Evolutionary conservation across 352 stramenopile species (phyloP).

Genomic region (Phytophthora crassamura): DNA sequence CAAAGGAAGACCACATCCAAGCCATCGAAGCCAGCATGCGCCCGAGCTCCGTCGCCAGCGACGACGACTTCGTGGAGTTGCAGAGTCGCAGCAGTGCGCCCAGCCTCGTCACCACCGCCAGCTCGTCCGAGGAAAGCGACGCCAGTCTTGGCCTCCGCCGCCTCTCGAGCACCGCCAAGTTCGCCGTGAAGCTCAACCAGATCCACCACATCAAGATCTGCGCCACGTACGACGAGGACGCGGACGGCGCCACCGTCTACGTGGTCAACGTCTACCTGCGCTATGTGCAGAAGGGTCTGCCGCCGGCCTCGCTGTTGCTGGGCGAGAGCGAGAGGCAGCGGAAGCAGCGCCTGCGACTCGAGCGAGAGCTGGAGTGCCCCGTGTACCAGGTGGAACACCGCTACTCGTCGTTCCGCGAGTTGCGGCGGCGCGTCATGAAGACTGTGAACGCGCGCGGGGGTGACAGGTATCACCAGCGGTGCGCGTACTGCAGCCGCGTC

Average conservation of each 20-base stretch:
- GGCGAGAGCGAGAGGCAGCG: conserved; percentile 15
- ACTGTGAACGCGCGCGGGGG: conserved; percentile 26
- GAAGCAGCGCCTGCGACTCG: conserved; percentile 23
- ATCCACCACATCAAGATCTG: conserved; percentile 57
- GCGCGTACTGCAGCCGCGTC: conserved; percentile 57
- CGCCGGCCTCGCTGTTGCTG: conserved; percentile 19
- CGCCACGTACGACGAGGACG: conserved; percentile 37
- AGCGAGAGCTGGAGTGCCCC: conserved; percentile 28
- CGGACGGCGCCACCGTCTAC: conserved; percentile 56
- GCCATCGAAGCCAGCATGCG: no score
- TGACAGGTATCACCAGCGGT: conserved; percentile 49
- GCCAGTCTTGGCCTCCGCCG: conserved; percentile 37
- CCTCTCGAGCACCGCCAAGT: conserved; percentile 57
- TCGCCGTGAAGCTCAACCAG: conserved; percentile 64
- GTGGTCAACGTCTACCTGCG: conserved; percentile 60
- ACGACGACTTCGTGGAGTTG: conserved; percentile 13
- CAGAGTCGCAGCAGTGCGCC: conserved; percentile 20
- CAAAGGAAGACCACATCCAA: not conserved
- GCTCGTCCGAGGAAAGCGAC: conserved; percentile 15
- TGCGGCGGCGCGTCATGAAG: conserved; percentile 43
- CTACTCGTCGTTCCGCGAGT: conserved; percentile 59
- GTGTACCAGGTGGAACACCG: conserved; percentile 61
- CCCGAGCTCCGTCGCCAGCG: conserved; percentile 2
- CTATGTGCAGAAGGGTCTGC: conserved; percentile 59
- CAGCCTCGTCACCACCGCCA: conserved; percentile 23